These are phyloP conservation scores for Leccinum variabile DNA, from an alignment of 1,284 basidiomycete species.

Conservation along the genomic window DNA sequence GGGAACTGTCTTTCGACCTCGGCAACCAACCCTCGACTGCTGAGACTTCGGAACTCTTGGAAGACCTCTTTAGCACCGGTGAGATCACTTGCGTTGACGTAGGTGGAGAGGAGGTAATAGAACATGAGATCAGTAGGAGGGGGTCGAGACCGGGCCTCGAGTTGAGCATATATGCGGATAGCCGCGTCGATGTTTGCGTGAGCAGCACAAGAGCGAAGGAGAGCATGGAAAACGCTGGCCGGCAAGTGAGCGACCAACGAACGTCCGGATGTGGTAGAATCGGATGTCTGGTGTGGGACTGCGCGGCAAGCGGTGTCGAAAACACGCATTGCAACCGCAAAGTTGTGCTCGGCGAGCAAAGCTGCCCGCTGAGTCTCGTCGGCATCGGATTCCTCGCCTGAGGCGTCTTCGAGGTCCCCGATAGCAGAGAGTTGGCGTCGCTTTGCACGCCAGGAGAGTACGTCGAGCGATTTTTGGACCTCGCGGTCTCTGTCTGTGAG, in stretches of 20 bases:
- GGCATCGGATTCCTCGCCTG: conserved; percentile 22
- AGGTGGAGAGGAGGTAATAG: conserved; percentile 62
- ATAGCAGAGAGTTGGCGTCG: conserved; percentile 31
- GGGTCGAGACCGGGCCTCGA: conserved; percentile 48
- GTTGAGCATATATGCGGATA: conserved; percentile 64
- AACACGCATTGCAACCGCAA: conserved; percentile 67
- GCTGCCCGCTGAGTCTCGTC: conserved; percentile 40
- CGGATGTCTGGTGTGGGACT: conserved; percentile 24
- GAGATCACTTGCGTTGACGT: conserved; percentile 54
- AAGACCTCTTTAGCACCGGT: conserved; percentile 68
- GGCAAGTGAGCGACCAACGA: conserved; percentile 35
- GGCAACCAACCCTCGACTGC: conserved; percentile 39
- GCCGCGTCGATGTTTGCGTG: conserved; percentile 65
- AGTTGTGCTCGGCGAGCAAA: conserved; percentile 67
- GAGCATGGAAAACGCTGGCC: conserved; percentile 46
- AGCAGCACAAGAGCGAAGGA: conserved; percentile 67
- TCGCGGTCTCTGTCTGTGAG: conserved; percentile 77
- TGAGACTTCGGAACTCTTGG: conserved; percentile 53
- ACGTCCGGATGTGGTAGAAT: neutral
- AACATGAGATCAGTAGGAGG: conserved; percentile 48
- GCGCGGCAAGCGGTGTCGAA: conserved; percentile 61
- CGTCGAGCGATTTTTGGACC: conserved; percentile 49
- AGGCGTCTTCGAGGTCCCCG: conserved; percentile 17
- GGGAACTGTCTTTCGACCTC: conserved; percentile 26
- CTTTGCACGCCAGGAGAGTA: conserved; percentile 46